Base-by-base conservation (phyloP, 768 basidiomycete species). In the Boletus reticulatus region DNA sequence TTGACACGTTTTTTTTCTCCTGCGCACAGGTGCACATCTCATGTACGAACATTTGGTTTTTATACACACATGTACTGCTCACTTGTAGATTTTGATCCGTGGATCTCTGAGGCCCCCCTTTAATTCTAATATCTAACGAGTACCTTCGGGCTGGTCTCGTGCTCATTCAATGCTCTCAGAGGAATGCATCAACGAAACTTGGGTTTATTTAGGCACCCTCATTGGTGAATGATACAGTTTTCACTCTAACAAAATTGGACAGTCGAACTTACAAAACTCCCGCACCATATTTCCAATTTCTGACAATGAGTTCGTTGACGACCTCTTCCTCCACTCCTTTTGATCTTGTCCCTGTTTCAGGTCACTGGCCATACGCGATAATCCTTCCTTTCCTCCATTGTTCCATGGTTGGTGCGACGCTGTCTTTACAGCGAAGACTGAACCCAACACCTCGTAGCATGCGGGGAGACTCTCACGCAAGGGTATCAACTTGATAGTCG, bases 241-340 rank as follows among this genome's bases (percentile, higher is more conserved):
- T 8, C 27, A 27, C 27, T 9, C 9, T 27, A 27, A 27, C 7
- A 27, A 24, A 27, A 27, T 47, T 20, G 20, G 22, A 34, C 32
- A 29, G 29, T 31, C 29, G n/a, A 46, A 20, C 31, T 46, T 19
- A 27, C 17, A 19, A 31, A 10, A 44, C 6, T 5, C 19, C 10
- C 31, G 16, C 20, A 41, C 32, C 19, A 19, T 5, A 86, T 59
- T 77, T 84, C 59, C 81, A 85, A 55, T 84, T 82, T 61, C 78
- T 81, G 9, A 85, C 81, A 5, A 82, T 55, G 1, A 85, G 74
- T 0, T 83, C 83, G 19, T 75, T 78, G 45, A 85, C 72, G 42
- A 80, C 57, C 59, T 85, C 83, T 61, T 83, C 81, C 58, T 86
- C 81, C 1, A 80, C 76, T 1, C 74, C 75, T 1, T 73, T 19